Evolutionary conservation across 2,329 filamentous ascomycete species (phyloP).

Genomic region (Coniochaeta pulveracea): DNA sequence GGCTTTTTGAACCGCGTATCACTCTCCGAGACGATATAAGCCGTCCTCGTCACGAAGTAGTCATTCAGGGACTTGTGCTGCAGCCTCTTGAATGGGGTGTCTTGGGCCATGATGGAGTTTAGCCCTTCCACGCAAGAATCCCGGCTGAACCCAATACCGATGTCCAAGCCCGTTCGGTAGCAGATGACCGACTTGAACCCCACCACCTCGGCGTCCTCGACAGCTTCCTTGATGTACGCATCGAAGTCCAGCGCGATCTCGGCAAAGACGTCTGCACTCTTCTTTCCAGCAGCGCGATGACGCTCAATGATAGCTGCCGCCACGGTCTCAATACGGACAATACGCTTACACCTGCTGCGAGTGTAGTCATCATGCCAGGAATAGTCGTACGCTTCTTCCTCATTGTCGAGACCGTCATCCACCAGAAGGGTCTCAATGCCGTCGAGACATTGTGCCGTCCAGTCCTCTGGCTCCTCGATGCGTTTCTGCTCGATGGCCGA

Average conservation of each 20-base stretch:
- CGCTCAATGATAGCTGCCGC: slow-evolving; percentile 50
- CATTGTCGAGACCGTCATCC: slow-evolving; percentile 60
- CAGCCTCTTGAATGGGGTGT: slow-evolving; percentile 36
- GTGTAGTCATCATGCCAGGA: slow-evolving; percentile 57
- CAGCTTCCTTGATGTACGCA: slow-evolving; percentile 38
- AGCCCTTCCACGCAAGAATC: slow-evolving; percentile 29
- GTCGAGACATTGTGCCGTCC: slow-evolving; percentile 53
- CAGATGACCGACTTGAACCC: slow-evolving; percentile 79
- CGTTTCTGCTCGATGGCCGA: slow-evolving; percentile 30
- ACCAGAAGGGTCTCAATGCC: slow-evolving; percentile 66
- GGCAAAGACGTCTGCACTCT: slow-evolving; percentile 26
- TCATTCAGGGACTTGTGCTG: slow-evolving; percentile 57
- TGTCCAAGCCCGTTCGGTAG: slow-evolving; percentile 62
- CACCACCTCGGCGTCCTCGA: slow-evolving; percentile 56
- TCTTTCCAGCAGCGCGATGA: slow-evolving; percentile 20
- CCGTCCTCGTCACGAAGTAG: slow-evolving; percentile 53
- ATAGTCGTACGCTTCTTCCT: slow-evolving; percentile 45
- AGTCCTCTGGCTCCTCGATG: slow-evolving; percentile 35
- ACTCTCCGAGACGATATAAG: slow-evolving; percentile 42
- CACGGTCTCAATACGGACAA: slow-evolving; percentile 66
- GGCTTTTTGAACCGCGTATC: slow-evolving; percentile 47
- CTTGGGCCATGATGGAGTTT: slow-evolving; percentile 21
- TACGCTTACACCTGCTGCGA: slow-evolving; percentile 52
- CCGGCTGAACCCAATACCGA: slow-evolving; percentile 33
- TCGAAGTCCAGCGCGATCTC: slow-evolving; percentile 39